Base-by-base conservation (phyloP, 257 asterid species). In the Asclepias syriaca region DNA sequence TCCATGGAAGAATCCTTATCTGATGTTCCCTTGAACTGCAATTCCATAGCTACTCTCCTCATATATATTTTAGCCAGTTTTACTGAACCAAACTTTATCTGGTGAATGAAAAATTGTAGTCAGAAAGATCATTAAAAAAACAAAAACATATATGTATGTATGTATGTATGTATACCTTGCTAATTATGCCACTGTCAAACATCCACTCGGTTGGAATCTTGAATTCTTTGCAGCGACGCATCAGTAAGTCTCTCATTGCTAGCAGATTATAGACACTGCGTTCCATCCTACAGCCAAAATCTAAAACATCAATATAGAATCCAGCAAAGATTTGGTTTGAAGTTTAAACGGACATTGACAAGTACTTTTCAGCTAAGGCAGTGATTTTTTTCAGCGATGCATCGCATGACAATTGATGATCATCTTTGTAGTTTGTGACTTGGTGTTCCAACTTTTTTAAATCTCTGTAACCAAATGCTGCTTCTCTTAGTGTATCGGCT, bases 1-100 rank as follows among this genome's bases (percentile, higher is more conserved):
- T 93, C 97, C 87, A 87, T 74, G 69, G 96, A 89, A 18, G 98
- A 84, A 72, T 93, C 98, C 79, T 93, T 93, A 27, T 93, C 96
- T 9, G 85, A 78, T 19, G 87, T 77, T 69, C 95, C 95, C 79
- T 88, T 87, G 69, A 72, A 81, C 77, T 93, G 97, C 50, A 93
- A 92, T 69, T 93, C 98, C 77, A 72, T 81, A 39, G 98, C 97
- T 53, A 90, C 98, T 74, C 97, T 85, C 83, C 83, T 89, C 96
- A 89, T 89, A 87, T 93, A 93, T 85, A 87, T 84, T 80, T 83
- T 89, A 8, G 98, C 97, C 79, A 93, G 77, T 75, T 87, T 89
- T 69, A 93, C 97, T 0, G 97, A 93, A 9, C 91, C 91, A 37
- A 93, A 83, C 81, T 90, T 93, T 61, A 93, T 86, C 98, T 93